Conservation (phyloP, 192 early-diverging fungal genomes). For the Linnemannia zychae region DNA sequence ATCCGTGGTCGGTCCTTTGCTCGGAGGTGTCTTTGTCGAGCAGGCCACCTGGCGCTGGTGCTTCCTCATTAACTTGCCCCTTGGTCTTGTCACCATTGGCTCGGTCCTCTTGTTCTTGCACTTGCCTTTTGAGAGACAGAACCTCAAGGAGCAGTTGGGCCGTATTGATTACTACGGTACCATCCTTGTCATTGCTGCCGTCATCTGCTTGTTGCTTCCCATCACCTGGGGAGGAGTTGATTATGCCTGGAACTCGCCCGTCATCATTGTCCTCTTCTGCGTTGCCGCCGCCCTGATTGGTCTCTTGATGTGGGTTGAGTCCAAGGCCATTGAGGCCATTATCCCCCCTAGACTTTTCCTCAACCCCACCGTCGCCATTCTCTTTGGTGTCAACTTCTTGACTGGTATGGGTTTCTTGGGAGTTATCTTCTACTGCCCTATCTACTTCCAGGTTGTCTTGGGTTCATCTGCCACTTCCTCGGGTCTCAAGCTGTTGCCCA, state of each 20-base stretch:
- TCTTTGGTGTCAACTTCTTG: slow-evolving; percentile 73
- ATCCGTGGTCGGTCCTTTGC: slow-evolving; percentile 82
- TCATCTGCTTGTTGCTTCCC: slow-evolving; percentile 75
- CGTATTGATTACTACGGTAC: slow-evolving; percentile 79
- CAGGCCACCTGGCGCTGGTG: slow-evolving; percentile 74
- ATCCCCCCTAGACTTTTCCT: slow-evolving; percentile 74
- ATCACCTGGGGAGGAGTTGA: slow-evolving; percentile 77
- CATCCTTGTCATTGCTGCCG: slow-evolving; percentile 57
- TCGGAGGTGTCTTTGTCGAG: slow-evolving; percentile 90
- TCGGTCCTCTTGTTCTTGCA: slow-evolving; percentile 70
- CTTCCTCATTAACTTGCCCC: slow-evolving; percentile 90
- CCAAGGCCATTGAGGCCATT: slow-evolving; percentile 80
- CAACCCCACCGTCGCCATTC: slow-evolving; percentile 70
- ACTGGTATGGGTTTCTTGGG: slow-evolving; percentile 71
- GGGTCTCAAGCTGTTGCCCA: slow-evolving; percentile 80
- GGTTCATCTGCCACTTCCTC: slow-evolving; percentile 78
- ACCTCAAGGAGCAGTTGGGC: slow-evolving; percentile 67
- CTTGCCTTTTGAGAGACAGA: slow-evolving; percentile 69
- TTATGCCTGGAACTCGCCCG: slow-evolving; percentile 77
- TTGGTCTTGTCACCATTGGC: slow-evolving; percentile 74
- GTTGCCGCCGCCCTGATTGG: slow-evolving; percentile 61
- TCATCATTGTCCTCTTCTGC: slow-evolving; percentile 69
- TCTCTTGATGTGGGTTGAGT: slow-evolving; percentile 71
- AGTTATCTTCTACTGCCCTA: slow-evolving; percentile 78
- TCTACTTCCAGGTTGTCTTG: slow-evolving; percentile 87